phyloP scores from a whole-genome alignment of 2,329 filamentous ascomycete genomes.

The Cordyceps pruinosa region DNA sequence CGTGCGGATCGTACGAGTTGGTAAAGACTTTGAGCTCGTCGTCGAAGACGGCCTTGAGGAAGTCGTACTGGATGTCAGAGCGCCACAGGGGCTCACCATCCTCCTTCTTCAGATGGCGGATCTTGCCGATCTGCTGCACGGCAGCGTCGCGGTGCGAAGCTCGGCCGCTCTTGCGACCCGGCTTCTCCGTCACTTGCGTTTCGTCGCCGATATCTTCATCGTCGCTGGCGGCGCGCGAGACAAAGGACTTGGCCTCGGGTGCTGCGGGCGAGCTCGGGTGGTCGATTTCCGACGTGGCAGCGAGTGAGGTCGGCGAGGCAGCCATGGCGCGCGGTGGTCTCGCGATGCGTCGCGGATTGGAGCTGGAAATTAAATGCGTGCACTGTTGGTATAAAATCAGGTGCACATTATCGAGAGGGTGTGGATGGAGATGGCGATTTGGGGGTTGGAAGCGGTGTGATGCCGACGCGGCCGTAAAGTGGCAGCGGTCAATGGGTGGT shows the following conservation, averaged over 20 bases:
- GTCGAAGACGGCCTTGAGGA: constrained; percentile 73
- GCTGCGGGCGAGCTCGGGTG: constrained; percentile 39
- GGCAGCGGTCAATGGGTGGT: constrained; percentile 4
- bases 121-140: constrained; percentile 53
- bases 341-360: constrained; percentile 7
- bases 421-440: not conserved
- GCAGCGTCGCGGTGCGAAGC: constrained; percentile 28
- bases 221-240: constrained; percentile 38
- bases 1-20: constrained; percentile 69
- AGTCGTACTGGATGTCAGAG: constrained; percentile 83
- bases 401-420: not conserved
- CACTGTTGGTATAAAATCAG: constrained; percentile 1
- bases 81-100: constrained; percentile 83
- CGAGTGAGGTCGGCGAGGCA: constrained; percentile 34
- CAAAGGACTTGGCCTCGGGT: constrained; percentile 39
- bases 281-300: constrained; percentile 40
- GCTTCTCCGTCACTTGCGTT: constrained; percentile 37
- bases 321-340: constrained; percentile 24
- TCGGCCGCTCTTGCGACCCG: constrained; percentile 28
- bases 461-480: not conserved
- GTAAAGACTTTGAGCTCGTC: constrained; percentile 73
- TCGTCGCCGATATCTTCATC: constrained; percentile 38
- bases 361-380: constrained; percentile 6
- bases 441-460: not conserved
- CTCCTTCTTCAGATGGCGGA: constrained; percentile 79